Evolutionary conservation across 805 yeast species (phyloP), one percentile per base, ranked within the genome.

Genomic region (Priceomyces fermenticarens): DNA sequence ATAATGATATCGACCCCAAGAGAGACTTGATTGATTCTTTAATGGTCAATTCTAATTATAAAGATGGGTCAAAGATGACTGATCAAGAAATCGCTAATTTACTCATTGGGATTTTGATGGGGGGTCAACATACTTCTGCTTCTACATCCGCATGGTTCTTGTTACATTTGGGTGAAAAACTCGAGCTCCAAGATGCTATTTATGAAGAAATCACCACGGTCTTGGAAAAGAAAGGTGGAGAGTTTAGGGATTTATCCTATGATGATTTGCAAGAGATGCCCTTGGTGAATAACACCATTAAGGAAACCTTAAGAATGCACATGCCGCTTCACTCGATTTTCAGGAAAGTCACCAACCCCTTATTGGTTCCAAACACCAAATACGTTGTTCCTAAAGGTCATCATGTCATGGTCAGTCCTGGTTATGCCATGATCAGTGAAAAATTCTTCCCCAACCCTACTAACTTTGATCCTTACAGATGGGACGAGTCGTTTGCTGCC

Each of bases 71-170:
- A 36, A 75, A 77, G 57, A 90, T 93, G 97, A 84, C 96, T 20
- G 99, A 93, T 63, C 83, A 83, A 62, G 96, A 93, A 69, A 88
- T 93, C 58, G 93, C 98, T 37, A 86, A 90, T 66, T 73, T 93
- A 63, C 72, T 89, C 63, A 91, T 93, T 65, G 99, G 98, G 64
- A 85, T 93, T 41, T 75, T 93, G 46, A 93, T 93, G 99, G 99
- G 99, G 56, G 99, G 99, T 48, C 99, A 93, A 72, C 99, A 93
- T 65, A 93, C 99, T 20, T 85, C 96, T 48, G 93, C 98, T 33
- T 78, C 98, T 16, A 93, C 99, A 15, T 86, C 96, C 31, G 85
- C 97, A 12, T 93, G 99, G 99, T 81, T 82, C 57, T 71, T 93
- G 58, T 75, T 93, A 49, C 98, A 93, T 60, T 75, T 93, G 46